A percentile compares a stretch with the other conserved stretches of the same genome.
Conservation (phyloP, 1,139 yeast species). For the Spathaspora jeffriesii region DNA sequence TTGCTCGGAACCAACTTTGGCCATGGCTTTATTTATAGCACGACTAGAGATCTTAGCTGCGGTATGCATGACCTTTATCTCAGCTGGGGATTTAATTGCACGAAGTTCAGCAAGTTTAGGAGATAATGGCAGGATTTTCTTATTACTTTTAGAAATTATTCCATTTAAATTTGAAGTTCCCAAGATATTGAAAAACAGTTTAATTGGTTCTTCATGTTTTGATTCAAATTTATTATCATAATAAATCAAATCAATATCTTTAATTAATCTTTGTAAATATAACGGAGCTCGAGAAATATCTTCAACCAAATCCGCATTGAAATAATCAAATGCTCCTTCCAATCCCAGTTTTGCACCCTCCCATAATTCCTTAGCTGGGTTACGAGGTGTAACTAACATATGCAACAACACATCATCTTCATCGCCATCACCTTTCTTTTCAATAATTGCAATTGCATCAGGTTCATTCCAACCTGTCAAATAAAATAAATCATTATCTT, state of each 20-base stretch:
- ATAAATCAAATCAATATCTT: slow-evolving; percentile 48
- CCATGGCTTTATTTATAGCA: slow-evolving; percentile 83
- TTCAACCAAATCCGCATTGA: slow-evolving; percentile 82
- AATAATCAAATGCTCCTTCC: slow-evolving; percentile 76
- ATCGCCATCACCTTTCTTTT: slow-evolving; percentile 49
- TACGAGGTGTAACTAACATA: slow-evolving; percentile 86
- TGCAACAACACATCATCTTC: slow-evolving; percentile 63
- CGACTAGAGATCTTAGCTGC: slow-evolving; percentile 84
- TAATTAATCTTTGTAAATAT: slow-evolving; percentile 47
- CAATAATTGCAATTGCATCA: slow-evolving; percentile 73
- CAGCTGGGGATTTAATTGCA: slow-evolving; percentile 73
- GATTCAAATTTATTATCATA: slow-evolving; percentile 40
- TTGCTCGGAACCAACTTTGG: slow-evolving; percentile 42
- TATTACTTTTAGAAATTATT: slow-evolving; percentile 24
- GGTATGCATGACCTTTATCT: slow-evolving; percentile 72
- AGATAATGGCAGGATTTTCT: slow-evolving; percentile 43
- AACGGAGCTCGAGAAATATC: slow-evolving; percentile 43
- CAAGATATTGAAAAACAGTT: slow-evolving; percentile 11
- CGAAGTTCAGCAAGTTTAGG: slow-evolving; percentile 59
- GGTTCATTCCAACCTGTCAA: slow-evolving; percentile 96
- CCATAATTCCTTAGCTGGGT: slow-evolving; percentile 82
- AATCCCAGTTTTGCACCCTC: slow-evolving; percentile 92
- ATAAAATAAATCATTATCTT: slow-evolving; percentile 84
- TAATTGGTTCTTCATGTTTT: slow-evolving; percentile 5
- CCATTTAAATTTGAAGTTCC: slow-evolving; percentile 17